Percentiles rank a stretch among this genome's conserved stretches.
These are phyloP conservation scores for Serendipita sp. DNA, from an alignment of 768 basidiomycete species.

Conservation along the genomic window DNA sequence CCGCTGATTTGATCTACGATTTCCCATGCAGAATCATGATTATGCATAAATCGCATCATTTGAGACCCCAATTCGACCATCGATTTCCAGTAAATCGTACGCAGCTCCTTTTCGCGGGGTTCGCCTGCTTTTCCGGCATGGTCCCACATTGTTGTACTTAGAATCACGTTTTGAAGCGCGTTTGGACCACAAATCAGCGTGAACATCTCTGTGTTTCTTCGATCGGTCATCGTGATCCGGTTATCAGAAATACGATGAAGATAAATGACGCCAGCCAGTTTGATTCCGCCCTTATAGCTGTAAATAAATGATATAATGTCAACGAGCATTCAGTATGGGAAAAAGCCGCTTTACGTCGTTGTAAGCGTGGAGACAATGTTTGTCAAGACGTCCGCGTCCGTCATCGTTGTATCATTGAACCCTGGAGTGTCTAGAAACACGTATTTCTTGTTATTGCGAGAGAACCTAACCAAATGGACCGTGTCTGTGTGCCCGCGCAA, in stretches of 20 bases:
- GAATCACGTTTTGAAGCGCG: constrained; percentile 33
- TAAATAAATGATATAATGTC: constrained; percentile 7
- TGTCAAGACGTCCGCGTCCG: constrained; percentile 17
- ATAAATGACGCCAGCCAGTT: constrained; percentile 24
- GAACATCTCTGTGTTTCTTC: constrained; percentile 36
- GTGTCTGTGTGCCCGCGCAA: constrained; percentile 13
- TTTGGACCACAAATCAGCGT: constrained; percentile 35
- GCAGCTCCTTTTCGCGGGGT: constrained; percentile 32
- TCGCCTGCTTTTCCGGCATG: constrained; percentile 19
- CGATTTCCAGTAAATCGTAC: constrained; percentile 34
- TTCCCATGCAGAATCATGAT: constrained; percentile 17
- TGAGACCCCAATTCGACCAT: constrained; percentile 34
- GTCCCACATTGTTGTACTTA: constrained; percentile 42
- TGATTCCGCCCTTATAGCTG: constrained; percentile 17
- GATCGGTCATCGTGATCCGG: constrained; percentile 22
- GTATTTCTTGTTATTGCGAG: not conserved
- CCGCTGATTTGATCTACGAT: constrained; percentile 15
- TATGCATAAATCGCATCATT: constrained; percentile 15
- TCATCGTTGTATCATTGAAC: constrained; percentile 15
- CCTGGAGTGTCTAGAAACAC: constrained; percentile 11
- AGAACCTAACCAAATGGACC: not conserved
- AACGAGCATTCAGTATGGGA: not conserved
- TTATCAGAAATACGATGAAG: constrained; percentile 27
- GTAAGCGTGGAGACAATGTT: constrained; percentile 12
- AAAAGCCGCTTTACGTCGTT: not conserved